Conservation (phyloP, 1,139 yeast species). For the Pichia cactophila region DNA sequence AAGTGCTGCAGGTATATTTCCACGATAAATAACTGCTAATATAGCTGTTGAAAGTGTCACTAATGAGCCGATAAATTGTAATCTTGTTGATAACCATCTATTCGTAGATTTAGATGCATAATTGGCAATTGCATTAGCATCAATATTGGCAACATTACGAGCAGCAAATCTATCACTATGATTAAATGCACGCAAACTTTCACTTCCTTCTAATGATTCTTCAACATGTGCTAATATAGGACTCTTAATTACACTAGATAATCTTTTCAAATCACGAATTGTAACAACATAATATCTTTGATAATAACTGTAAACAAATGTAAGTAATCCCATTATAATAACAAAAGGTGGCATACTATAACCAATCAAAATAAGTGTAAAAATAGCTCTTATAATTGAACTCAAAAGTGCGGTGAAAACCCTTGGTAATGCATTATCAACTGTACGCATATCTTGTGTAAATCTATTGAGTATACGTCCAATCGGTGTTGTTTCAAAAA, state of each 20-base stretch:
- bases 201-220: conserved; percentile 54
- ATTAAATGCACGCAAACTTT: conserved; percentile 49
- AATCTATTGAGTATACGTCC: conserved; percentile 67
- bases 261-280: conserved; percentile 50
- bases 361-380: conserved; percentile 46
- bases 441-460: conserved; percentile 59
- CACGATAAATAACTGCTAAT: conserved; percentile 34
- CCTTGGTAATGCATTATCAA: conserved; percentile 48
- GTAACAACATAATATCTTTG: conserved; percentile 46
- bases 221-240: conserved; percentile 62
- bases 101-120: conserved; percentile 56
- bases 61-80: conserved; percentile 61
- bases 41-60: conserved; percentile 55
- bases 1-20: conserved; percentile 44
- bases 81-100: conserved; percentile 67
- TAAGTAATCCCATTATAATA: conserved; percentile 34
- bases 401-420: conserved; percentile 39
- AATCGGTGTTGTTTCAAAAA: conserved; percentile 72
- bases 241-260: conserved; percentile 43
- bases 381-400: conserved; percentile 35
- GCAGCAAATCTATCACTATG: conserved; percentile 41
- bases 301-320: conserved; percentile 43
- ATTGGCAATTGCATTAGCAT: conserved; percentile 47
- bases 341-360: conserved; percentile 45
- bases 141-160: conserved; percentile 41